Evolutionary conservation across 2,329 filamentous ascomycete species (phyloP), one percentile per base, ranked within the genome.

Genomic region (Phoma sp.): DNA sequence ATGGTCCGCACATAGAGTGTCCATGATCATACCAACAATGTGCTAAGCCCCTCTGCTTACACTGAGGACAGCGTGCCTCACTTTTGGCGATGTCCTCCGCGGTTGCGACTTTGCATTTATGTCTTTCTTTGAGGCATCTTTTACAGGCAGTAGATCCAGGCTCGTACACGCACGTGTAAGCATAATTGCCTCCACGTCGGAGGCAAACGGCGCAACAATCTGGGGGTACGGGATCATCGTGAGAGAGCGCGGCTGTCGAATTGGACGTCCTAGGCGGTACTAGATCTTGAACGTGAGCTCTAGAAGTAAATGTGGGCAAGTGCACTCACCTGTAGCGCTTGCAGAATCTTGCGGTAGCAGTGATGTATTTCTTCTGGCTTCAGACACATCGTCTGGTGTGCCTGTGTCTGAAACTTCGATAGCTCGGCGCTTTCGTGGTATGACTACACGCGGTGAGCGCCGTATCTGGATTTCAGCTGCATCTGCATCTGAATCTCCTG

Each of bases 21-120:
- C 57, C 55, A 30, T 51, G 33, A 22, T 48, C 40, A 6, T 35
- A 48, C 51, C 39, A 44, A 23, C 60, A 65, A 0, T 23, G 52
- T 30, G 52, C 61, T 23, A 60, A 58, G 0, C 61, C 62, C n/a
- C 59, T 44, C 22, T 22, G 46, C 7, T 46, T 62, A 25, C 62
- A 65, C 6, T 52, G 55, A 4, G 42, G 53, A 25, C 61, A 65
- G 8, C 61, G 61, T 8, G 57, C 61, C 30, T 47, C 57, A n/a
- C 50, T 51, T 13, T 38, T 38, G 18, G 38, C 43, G 2, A 49
- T 41, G 5, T 65, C 61, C 13, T 57, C 58, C 2, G 14, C 45
- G 1, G 57, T 63, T 1, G 63, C 60, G 3, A 54, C 2, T 1
- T 51, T 45, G 11, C 62, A 65, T 1, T 22, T 57, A 1, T 32